Conservation (phyloP, 106 monocot genomes). For the Allium cepa region DNA sequence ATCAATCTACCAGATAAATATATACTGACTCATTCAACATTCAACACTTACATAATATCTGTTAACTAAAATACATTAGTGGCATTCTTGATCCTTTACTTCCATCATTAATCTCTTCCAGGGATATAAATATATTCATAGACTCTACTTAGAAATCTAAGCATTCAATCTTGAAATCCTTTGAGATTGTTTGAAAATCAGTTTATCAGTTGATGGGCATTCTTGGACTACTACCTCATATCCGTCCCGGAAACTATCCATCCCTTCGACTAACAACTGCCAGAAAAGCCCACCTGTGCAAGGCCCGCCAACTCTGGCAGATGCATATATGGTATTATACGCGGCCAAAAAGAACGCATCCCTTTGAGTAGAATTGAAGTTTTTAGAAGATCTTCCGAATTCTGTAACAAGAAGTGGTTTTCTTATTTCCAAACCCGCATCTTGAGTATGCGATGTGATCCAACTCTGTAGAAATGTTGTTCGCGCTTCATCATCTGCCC, state of each 20-base stretch:
- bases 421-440: constrained; percentile 34
- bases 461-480: constrained; percentile 61
- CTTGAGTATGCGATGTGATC: constrained; percentile 68
- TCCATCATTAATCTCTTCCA: too few species aligned
- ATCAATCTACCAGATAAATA: too few species aligned
- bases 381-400: constrained; percentile 86
- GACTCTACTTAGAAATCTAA: too few species aligned
- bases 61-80: too few species aligned
- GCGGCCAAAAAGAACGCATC: constrained; percentile 46
- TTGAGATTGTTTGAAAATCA: constrained; percentile 46
- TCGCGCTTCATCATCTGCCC: constrained; percentile 40
- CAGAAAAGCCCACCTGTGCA: constrained; percentile 80
- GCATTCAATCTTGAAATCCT: constrained; percentile 10
- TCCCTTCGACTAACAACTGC: constrained; percentile 69
- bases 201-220: constrained; percentile 31
- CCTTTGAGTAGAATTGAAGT: constrained; percentile 53
- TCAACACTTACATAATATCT: too few species aligned
- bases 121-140: too few species aligned
- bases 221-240: constrained; percentile 66
- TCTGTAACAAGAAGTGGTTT: constrained; percentile 79
- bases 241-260: constrained; percentile 72
- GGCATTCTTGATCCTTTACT: too few species aligned
- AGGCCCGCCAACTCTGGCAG: constrained; percentile 59
- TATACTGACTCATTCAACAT: too few species aligned
- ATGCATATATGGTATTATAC: constrained; percentile 64